These are phyloP conservation scores for Claviceps sp. DNA, from an alignment of 2,329 filamentous ascomycete genomes.

Conservation along the genomic window DNA sequence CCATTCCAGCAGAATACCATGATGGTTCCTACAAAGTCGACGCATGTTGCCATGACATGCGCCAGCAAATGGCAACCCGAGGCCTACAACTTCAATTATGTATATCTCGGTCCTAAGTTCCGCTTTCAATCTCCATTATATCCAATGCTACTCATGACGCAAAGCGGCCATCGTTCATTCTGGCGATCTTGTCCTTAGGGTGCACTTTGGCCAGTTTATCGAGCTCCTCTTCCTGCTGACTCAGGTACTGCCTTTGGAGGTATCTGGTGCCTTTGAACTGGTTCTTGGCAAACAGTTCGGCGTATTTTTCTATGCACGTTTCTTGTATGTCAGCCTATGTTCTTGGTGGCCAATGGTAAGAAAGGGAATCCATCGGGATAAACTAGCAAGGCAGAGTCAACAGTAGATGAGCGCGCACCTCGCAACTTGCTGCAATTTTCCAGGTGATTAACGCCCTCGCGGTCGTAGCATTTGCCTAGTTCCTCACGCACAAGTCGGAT, in stretches of 20 bases:
- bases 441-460: slow-evolving; percentile 74
- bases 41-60: not conserved
- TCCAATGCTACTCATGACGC: slow-evolving; percentile 12
- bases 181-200: slow-evolving; percentile 25
- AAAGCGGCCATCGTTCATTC: slow-evolving; percentile 22
- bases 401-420: slow-evolving; percentile 37
- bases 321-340: not conserved
- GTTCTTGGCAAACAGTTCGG: slow-evolving; percentile 61
- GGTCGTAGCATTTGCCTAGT: slow-evolving; percentile 73
- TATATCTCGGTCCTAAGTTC: not conserved
- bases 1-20: not conserved
- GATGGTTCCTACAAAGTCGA: not conserved
- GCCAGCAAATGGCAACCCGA: not conserved
- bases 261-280: slow-evolving; percentile 71
- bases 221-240: slow-evolving; percentile 33
- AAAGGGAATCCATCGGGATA: too few relatives aligned
- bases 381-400: not conserved
- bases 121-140: not conserved
- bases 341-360: not conserved
- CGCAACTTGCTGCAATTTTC: slow-evolving; percentile 73
- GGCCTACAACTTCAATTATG: not conserved
- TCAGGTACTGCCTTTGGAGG: slow-evolving; percentile 63
- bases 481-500: slow-evolving; percentile 69
- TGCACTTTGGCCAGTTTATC: slow-evolving; percentile 26
- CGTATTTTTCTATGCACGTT: slow-evolving; percentile 52